A percentile compares a stretch with the other conserved stretches of the same genome.
Conservation (phyloP, 768 basidiomycete species). For the Phanerodontia chrysosporium region DNA sequence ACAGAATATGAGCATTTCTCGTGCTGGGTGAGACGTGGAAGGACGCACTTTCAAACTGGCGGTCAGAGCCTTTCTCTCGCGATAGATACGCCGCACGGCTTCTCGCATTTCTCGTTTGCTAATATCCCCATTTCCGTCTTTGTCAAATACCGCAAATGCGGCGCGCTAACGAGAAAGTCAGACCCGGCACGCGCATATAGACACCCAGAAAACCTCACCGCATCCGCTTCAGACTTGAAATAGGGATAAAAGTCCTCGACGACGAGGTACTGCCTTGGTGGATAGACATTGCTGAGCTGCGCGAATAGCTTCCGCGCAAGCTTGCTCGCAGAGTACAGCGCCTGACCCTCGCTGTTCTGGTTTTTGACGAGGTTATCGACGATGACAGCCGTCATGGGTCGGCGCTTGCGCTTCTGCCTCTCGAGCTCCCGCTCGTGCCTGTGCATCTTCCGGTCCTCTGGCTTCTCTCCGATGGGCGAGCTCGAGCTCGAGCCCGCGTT, state of each 20-base stretch:
- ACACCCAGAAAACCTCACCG: slow-evolving; percentile 38
- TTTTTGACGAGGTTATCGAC: slow-evolving; percentile 66
- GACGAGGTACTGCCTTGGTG: slow-evolving; percentile 55
- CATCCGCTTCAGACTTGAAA: slow-evolving; percentile 67
- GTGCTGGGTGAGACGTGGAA: no score
- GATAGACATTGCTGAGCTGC: slow-evolving; percentile 53
- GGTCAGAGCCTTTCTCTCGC: slow-evolving; percentile 68
- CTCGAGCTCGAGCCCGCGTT: slow-evolving; percentile 12
- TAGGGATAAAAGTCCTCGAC: slow-evolving; percentile 80
- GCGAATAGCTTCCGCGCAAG: slow-evolving; percentile 68
- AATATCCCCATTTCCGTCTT: slow-evolving; percentile 81
- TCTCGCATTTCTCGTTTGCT: slow-evolving; percentile 77
- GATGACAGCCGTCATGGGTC: slow-evolving; percentile 56
- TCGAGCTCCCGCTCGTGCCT: slow-evolving; percentile 15
- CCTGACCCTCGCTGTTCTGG: slow-evolving; percentile 51
- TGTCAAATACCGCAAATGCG: slow-evolving; percentile 71
- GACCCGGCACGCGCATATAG: not conserved
- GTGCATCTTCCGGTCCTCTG: not conserved
- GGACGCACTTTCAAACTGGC: slow-evolving; percentile 60
- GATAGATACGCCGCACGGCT: slow-evolving; percentile 76
- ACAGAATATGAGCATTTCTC: no score
- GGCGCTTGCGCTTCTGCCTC: slow-evolving; percentile 15
- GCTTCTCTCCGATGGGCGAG: slow-evolving; percentile 19
- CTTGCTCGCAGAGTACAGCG: slow-evolving; percentile 58
- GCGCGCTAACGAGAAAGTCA: slow-evolving; percentile 42